Percentiles rank a stretch among this genome's conserved stretches.
Conservation (phyloP, 495 filamentous ascomycete genomes). For the Neurospora sp. region DNA sequence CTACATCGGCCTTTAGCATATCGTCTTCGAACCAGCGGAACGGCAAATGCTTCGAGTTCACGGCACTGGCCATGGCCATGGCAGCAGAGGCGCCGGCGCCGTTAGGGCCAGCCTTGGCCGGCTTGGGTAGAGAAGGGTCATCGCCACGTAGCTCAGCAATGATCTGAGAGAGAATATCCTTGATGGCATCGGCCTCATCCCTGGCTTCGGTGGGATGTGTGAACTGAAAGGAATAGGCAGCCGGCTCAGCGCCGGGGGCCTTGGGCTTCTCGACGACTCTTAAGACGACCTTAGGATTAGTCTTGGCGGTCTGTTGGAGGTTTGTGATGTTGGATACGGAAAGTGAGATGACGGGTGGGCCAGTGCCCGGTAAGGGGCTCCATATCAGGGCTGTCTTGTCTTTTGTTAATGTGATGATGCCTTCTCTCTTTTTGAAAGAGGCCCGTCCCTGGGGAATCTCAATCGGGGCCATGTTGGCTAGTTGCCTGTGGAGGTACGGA, state of each 20-base stretch:
- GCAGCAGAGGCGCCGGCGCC: slow-evolving; percentile 31
- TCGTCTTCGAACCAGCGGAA: slow-evolving; percentile 66
- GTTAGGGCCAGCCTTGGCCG: slow-evolving; percentile 20
- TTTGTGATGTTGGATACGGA: slow-evolving; percentile 72
- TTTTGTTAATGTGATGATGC: slow-evolving; percentile 60
- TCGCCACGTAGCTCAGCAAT: slow-evolving; percentile 59
- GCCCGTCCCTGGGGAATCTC: slow-evolving; percentile 59
- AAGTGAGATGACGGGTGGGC: slow-evolving; percentile 53
- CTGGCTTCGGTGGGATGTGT: slow-evolving; percentile 67
- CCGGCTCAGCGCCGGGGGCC: slow-evolving; percentile 36
- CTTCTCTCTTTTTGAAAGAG: slow-evolving; percentile 94
- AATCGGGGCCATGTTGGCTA: slow-evolving; percentile 26
- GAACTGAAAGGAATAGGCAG: slow-evolving; percentile 76
- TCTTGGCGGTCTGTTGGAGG: slow-evolving; percentile 84
- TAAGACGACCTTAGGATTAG: slow-evolving; percentile 75
- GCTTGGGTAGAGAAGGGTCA: slow-evolving; percentile 34
- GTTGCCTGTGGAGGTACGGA: neutral
- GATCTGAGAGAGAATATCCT: slow-evolving; percentile 64
- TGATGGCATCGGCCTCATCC: slow-evolving; percentile 73
- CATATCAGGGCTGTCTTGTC: slow-evolving; percentile 68
- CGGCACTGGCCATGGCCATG: slow-evolving; percentile 39
- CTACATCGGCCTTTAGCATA: slow-evolving; percentile 58
- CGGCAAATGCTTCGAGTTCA: slow-evolving; percentile 33
- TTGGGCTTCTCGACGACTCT: slow-evolving; percentile 68
- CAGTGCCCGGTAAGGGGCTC: slow-evolving; percentile 53